These are phyloP conservation scores for Helianthus tuberosus DNA, from an alignment of 129 eudicot genomes.

Conservation along the genomic window DNA sequence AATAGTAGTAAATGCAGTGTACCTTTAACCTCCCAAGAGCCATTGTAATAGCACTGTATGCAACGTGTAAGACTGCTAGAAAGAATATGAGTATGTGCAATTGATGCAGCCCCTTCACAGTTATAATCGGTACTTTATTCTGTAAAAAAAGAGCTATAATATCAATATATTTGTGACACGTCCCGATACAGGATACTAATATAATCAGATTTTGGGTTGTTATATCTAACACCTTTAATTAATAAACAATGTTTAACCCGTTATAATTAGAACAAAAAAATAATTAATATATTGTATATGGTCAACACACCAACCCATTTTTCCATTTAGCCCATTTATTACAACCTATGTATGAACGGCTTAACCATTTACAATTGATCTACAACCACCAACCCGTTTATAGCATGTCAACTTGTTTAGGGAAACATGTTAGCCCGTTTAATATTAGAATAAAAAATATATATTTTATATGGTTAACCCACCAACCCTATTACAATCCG, in stretches of 20 bases:
- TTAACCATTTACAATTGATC: neutral
- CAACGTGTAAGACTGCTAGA: slow-evolving; percentile 76
- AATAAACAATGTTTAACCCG: neutral
- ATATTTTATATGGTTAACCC: neutral
- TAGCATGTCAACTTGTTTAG: too few relatives aligned
- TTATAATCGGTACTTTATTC: slow-evolving; percentile 67
- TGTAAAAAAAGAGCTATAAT: slow-evolving; percentile 18
- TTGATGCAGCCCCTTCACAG: slow-evolving; percentile 78
- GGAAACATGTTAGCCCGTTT: neutral
- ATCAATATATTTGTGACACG: neutral
- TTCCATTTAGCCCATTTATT: neutral
- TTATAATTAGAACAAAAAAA: too few relatives aligned
- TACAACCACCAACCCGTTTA: neutral
- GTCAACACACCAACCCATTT: neutral
- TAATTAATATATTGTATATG: neutral
- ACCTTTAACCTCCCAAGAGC: slow-evolving; percentile 90
- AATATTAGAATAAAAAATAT: neutral
- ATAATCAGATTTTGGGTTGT: neutral
- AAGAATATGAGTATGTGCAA: slow-evolving; percentile 90
- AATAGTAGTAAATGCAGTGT: slow-evolving; percentile 20
- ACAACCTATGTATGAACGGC: neutral
- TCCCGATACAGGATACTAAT: neutral
- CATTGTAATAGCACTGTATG: slow-evolving; percentile 80
- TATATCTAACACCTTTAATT: neutral
- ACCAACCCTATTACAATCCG: neutral